Percentiles rank a stretch among this genome's conserved stretches.
phyloP scores from a whole-genome alignment of 306 rosid species.

The Boehmeria nivea region DNA sequence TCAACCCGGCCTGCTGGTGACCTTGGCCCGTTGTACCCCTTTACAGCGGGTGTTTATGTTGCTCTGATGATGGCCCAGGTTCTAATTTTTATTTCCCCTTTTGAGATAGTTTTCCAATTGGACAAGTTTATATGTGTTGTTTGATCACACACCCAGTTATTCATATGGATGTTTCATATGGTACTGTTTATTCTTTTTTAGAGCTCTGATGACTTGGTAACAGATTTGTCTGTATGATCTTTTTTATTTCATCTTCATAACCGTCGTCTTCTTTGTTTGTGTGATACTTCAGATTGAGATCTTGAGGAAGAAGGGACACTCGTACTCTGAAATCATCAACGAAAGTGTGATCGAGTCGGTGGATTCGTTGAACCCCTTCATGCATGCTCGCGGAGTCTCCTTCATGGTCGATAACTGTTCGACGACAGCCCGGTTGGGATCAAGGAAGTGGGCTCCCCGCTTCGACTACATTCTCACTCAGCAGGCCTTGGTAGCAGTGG shows the following conservation, averaged over 20 bases:
- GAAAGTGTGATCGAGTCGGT: slow-evolving; percentile 96
- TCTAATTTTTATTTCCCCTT: slow-evolving; percentile 8
- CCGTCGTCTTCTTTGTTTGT: too few relatives aligned
- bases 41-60: slow-evolving; percentile 96
- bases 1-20: slow-evolving; percentile 77
- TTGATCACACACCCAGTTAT: too few relatives aligned
- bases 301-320: slow-evolving; percentile 93
- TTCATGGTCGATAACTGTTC: slow-evolving; percentile 99
- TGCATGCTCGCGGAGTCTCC: slow-evolving; percentile 99
- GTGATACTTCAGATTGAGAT: slow-evolving; percentile 66
- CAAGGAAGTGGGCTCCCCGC: slow-evolving; percentile 99
- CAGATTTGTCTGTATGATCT: too few relatives aligned
- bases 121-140: too few relatives aligned
- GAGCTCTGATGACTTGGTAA: too few relatives aligned
- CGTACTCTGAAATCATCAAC: slow-evolving; percentile 90
- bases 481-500: slow-evolving; percentile 91
- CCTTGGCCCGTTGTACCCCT: slow-evolving; percentile 84
- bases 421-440: slow-evolving; percentile 94
- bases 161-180: too few relatives aligned
- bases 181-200: too few relatives aligned
- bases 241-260: too few relatives aligned
- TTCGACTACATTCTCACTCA: slow-evolving; percentile 83
- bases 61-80: slow-evolving; percentile 99
- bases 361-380: slow-evolving; percentile 94
- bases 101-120: not conserved